Conservation (phyloP, 2,329 filamentous ascomycete species). For the Phoma sp. region DNA sequence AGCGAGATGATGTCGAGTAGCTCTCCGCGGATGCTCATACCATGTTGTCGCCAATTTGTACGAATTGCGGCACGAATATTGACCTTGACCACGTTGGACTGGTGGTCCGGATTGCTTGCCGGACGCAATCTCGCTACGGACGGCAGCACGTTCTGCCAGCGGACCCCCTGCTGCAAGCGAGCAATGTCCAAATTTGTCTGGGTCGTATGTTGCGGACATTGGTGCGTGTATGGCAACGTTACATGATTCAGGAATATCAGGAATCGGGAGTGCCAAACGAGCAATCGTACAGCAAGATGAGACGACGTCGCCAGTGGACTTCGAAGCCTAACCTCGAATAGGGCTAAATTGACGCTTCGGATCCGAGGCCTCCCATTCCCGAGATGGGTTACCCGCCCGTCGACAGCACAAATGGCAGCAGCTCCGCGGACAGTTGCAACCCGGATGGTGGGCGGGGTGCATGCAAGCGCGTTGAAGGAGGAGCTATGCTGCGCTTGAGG, state of each 20-base stretch:
- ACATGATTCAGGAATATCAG: constrained; percentile 4
- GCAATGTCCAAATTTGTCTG: constrained; percentile 3
- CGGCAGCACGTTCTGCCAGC: constrained; percentile 19
- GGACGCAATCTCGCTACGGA: constrained; percentile 15
- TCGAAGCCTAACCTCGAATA: background rate
- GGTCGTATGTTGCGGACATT: constrained; percentile 7
- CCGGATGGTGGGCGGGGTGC: constrained; percentile 9
- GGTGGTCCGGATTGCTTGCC: constrained; percentile 5
- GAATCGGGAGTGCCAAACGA: background rate
- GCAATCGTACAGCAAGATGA: constrained; percentile 1
- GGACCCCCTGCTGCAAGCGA: constrained; percentile 3
- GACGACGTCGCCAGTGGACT: background rate
- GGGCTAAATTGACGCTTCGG: background rate
- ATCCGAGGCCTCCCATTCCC: constrained; percentile 2
- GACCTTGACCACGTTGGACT: constrained; percentile 5
- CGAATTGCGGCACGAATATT: constrained; percentile 10
- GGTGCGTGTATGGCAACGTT: background rate
- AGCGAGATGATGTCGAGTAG: background rate
- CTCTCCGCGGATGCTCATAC: background rate
- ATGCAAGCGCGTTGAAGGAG: constrained; percentile 11
- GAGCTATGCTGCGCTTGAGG: constrained; percentile 3
- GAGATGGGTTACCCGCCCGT: background rate
- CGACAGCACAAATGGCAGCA: background rate
- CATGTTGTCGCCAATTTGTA: constrained; percentile 8
- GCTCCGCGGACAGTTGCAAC: constrained; percentile 8